Percentiles rank a stretch among this genome's conserved stretches.
Conservation (phyloP, 208 protist genomes). For the Leishmania arabica region DNA sequence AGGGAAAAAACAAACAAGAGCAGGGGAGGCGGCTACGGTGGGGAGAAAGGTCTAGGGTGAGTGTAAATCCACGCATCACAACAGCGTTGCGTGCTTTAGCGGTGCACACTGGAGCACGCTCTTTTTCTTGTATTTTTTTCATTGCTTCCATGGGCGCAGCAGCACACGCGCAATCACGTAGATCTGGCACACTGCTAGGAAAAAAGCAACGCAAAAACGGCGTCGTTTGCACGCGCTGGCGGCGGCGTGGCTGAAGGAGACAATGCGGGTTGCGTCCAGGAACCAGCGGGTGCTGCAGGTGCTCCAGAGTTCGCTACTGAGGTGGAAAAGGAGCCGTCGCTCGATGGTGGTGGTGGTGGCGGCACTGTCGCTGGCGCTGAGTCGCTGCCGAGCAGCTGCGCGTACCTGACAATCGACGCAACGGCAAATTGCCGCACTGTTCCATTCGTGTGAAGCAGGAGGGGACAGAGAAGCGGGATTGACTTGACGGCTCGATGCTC, state of each 20-base stretch:
- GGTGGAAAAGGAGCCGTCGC: neutral
- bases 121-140: too few relatives aligned
- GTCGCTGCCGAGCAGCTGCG: conserved; percentile 11
- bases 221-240: neutral
- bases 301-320: neutral
- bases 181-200: neutral
- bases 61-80: neutral
- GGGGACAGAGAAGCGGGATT: conserved; percentile 47
- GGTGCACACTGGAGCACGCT: neutral
- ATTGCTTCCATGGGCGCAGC: neutral
- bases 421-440: conserved; percentile 38
- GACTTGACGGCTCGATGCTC: conserved; percentile 45
- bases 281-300: neutral
- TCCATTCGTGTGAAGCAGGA: conserved; percentile 36
- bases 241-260: neutral
- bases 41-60: neutral
- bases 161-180: neutral
- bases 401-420: conserved; percentile 22
- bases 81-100: neutral
- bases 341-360: neutral
- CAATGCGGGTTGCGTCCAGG: neutral
- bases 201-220: conserved; percentile 5
- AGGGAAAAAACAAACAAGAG: neutral
- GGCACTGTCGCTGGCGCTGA: neutral
- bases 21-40: neutral